These are phyloP conservation scores for Xylaria scruposa DNA, from an alignment of 495 filamentous ascomycete species.

Conservation along the genomic window DNA sequence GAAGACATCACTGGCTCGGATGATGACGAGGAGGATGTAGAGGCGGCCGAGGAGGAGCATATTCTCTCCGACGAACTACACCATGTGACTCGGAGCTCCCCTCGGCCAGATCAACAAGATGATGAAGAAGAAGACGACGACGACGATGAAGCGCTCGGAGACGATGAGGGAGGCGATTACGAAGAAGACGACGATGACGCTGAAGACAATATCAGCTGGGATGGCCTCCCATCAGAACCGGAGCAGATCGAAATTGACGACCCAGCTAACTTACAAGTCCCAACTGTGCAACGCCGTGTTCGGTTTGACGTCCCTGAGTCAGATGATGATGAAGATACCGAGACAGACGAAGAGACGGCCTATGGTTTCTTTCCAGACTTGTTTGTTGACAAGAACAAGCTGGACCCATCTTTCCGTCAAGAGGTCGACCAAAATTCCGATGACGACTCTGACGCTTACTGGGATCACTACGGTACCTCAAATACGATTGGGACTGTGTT, in stretches of 20 bases:
- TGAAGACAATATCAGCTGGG: conserved; percentile 63
- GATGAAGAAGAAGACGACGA: conserved; percentile 44
- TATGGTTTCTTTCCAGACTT: conserved; percentile 70
- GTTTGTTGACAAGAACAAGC: conserved; percentile 72
- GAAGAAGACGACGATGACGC: conserved; percentile 45
- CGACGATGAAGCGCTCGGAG: conserved; percentile 46
- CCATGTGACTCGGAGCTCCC: conserved; percentile 40
- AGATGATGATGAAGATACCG: conserved; percentile 54
- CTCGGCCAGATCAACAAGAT: conserved; percentile 49
- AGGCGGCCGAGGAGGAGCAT: conserved; percentile 74
- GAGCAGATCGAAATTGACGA: conserved; percentile 53
- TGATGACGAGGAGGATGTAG: conserved; percentile 75
- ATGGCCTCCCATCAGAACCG: conserved; percentile 59
- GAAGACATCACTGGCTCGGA: conserved; percentile 80
- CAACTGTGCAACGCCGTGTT: conserved; percentile 57
- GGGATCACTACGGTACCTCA: conserved; percentile 50
- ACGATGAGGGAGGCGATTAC: conserved; percentile 47
- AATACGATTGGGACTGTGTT: conserved; percentile 22
- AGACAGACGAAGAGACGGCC: conserved; percentile 50
- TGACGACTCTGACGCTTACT: conserved; percentile 55
- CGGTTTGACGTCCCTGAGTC: conserved; percentile 58
- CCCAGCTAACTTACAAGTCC: conserved; percentile 50
- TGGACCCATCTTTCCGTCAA: conserved; percentile 71
- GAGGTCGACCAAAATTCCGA: conserved; percentile 70
- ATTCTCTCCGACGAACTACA: conserved; percentile 59